Evolutionary conservation across 805 yeast genomes (phyloP).

Genomic region (Kodamaea nitidulidarum): DNA sequence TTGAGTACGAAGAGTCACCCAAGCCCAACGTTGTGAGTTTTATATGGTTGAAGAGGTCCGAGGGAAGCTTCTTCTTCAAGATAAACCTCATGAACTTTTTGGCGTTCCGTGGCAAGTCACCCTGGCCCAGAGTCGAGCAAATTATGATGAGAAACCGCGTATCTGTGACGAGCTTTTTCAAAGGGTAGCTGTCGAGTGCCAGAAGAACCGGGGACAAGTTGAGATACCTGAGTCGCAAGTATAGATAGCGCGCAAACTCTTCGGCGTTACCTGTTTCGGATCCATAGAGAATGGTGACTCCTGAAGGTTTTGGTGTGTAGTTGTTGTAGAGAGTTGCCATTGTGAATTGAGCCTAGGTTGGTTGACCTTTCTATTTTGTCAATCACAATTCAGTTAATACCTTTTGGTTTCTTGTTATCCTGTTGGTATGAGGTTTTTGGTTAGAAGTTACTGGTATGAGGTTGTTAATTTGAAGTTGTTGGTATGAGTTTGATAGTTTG

Average conservation of each 20-base stretch:
- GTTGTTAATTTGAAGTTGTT: no score
- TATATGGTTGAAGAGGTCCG: constrained; percentile 56
- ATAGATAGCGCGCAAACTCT: constrained; percentile 70
- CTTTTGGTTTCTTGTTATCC: no score
- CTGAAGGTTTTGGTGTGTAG: constrained; percentile 3
- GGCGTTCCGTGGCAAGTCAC: constrained; percentile 81
- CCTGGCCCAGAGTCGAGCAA: constrained; percentile 94
- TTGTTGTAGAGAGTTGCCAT: not conserved
- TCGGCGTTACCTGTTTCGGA: constrained; percentile 91
- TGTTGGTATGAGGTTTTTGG: no score
- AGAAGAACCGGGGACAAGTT: constrained; percentile 47
- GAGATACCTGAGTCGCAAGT: constrained; percentile 50
- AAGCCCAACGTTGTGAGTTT: constrained; percentile 76
- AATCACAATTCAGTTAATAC: no score
- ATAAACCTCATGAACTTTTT: constrained; percentile 71
- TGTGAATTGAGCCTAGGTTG: no score
- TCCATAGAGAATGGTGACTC: constrained; percentile 70
- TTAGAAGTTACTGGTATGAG: no score
- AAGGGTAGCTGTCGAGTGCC: constrained; percentile 58
- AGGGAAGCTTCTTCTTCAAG: constrained; percentile 59
- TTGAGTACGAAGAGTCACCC: constrained; percentile 90
- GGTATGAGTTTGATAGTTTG: no score
- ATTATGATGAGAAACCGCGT: constrained; percentile 49
- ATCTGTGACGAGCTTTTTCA: constrained; percentile 47
- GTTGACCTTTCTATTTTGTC: no score